Conservation (phyloP, 2,329 filamentous ascomycete species). For the Beauveria caledonica region DNA sequence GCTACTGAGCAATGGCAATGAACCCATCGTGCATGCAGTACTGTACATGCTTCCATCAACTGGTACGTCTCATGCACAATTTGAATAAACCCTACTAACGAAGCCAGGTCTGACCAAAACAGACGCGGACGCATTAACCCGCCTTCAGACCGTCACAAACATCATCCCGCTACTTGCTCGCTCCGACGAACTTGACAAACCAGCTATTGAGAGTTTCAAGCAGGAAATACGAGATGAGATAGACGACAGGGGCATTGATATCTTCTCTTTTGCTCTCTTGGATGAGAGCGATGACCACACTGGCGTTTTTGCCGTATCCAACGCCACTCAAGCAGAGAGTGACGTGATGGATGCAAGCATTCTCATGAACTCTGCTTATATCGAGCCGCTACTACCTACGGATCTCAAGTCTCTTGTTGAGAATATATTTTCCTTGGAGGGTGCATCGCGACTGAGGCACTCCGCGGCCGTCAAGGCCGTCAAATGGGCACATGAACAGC, state of each 20-base stretch:
- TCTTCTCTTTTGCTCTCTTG: conserved; percentile 54
- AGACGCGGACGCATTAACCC: conserved; percentile 65
- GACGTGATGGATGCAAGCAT: conserved; percentile 89
- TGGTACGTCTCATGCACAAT: conserved; percentile 38
- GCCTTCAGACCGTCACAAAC: conserved; percentile 67
- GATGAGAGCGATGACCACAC: conserved; percentile 21
- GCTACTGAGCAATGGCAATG: conserved; percentile 73
- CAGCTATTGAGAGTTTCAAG: conserved; percentile 53
- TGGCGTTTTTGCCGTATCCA: conserved; percentile 69
- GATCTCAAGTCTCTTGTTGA: conserved; percentile 65
- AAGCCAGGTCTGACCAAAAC: conserved; percentile 22
- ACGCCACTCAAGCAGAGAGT: conserved; percentile 58
- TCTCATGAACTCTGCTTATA: conserved; percentile 85
- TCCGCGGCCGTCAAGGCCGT: conserved; percentile 75
- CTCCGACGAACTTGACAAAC: conserved; percentile 57
- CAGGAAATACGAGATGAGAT: conserved; percentile 49
- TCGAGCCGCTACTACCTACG: conserved; percentile 69
- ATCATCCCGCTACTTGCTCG: conserved; percentile 76
- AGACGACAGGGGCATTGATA: conserved; percentile 46
- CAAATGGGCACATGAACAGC: conserved; percentile 40
- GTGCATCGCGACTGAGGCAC: conserved; percentile 73
- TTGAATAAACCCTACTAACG: background rate
- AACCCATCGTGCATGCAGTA: conserved; percentile 74
- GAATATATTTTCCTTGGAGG: conserved; percentile 68
- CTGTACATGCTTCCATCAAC: conserved; percentile 69